Evolutionary conservation across 2,329 filamentous ascomycete genomes (phyloP).

Genomic region (Ceratocystis ficicola): DNA sequence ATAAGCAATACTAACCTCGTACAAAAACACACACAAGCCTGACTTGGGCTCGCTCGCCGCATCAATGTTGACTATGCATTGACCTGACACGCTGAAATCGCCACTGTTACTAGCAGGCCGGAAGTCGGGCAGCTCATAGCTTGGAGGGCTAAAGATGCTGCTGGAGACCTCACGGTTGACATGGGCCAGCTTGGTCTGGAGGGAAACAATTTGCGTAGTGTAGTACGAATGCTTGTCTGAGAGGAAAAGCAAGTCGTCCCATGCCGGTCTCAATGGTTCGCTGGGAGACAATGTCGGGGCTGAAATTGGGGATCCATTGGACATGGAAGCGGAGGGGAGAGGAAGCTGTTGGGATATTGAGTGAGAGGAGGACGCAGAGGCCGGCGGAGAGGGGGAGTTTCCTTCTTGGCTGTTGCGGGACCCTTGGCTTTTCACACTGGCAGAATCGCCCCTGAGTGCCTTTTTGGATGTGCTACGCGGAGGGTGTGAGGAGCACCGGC

Average conservation of each 20-base stretch:
- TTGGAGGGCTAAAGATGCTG: slow-evolving; percentile 24
- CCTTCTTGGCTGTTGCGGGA: slow-evolving; percentile 26
- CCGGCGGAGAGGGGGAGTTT: slow-evolving; percentile 15
- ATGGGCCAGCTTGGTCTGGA: slow-evolving; percentile 33
- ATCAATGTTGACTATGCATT: slow-evolving; percentile 32
- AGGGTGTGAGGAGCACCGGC: slow-evolving; percentile 46
- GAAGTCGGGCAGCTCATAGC: slow-evolving; percentile 32
- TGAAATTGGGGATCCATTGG: not conserved
- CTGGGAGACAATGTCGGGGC: slow-evolving; percentile 20
- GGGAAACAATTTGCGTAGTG: slow-evolving; percentile 34
- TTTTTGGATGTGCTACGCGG: slow-evolving; percentile 32
- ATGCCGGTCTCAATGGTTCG: slow-evolving; percentile 38
- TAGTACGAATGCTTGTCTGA: slow-evolving; percentile 31
- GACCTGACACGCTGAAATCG: slow-evolving; percentile 34
- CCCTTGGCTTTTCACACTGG: slow-evolving; percentile 26
- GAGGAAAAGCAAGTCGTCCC: slow-evolving; percentile 38
- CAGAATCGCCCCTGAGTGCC: slow-evolving; percentile 23
- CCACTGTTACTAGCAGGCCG: slow-evolving; percentile 29
- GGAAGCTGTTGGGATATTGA: slow-evolving; percentile 15
- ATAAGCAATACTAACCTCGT: slow-evolving; percentile 35
- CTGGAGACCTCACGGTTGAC: slow-evolving; percentile 6
- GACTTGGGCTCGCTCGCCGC: slow-evolving; percentile 26
- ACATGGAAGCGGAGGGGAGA: slow-evolving; percentile 12
- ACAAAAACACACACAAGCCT: slow-evolving; percentile 41
- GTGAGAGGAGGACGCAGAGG: slow-evolving; percentile 1